Base-by-base conservation (phyloP, 2,329 filamentous ascomycete species). In the Pseudocercospora crystallina region DNA sequence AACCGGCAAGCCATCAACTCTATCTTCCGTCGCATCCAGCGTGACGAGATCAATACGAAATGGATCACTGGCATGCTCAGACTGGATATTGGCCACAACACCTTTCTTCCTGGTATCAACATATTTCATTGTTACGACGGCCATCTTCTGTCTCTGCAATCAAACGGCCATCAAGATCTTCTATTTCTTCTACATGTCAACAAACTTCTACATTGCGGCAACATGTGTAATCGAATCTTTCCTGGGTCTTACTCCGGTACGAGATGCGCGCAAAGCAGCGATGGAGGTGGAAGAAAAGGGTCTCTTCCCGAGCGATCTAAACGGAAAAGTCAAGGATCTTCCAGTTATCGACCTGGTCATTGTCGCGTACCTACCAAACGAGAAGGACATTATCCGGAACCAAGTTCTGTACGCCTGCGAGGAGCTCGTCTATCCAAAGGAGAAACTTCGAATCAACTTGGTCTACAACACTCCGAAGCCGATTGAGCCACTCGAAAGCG, bases 301-400 rank as follows among this genome's bases (percentile, higher is more conserved):
- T 9, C 36, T 43, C 14, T 61, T 65, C 40, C 58, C 62, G 2
- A 62, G 58, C 32, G 57, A 62, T 20, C 60, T 66, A 40, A 60
- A 58, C 32, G 58, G 56, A 34, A 59, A 43, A 9, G 56, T 43
- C 31, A 57, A 58, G 26, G 57, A 74, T 11, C 63, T 78, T 2
- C 68, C 69, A 1, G 69, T 72, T 20, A 65, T 78, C 13, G 75
- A 78, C 53, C 63, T 78, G 35, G 65, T 77, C 46, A 75, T 78
- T 47, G 75, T 78, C 2, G 75, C 75, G 11, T 78, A 78, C 54
- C 65, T 78, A n/a, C 75, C 75, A 5, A 78, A 78, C 50, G 75
- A 78, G 58, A 66, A 75, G 59, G 73, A 77, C 44, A 78, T 78
- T 45, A 76, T 78, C 56, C 68, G 75, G 60, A 74, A 76, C 41